Base-by-base conservation (phyloP, 2,329 filamentous ascomycete species). In the Volutella citrinella region DNA sequence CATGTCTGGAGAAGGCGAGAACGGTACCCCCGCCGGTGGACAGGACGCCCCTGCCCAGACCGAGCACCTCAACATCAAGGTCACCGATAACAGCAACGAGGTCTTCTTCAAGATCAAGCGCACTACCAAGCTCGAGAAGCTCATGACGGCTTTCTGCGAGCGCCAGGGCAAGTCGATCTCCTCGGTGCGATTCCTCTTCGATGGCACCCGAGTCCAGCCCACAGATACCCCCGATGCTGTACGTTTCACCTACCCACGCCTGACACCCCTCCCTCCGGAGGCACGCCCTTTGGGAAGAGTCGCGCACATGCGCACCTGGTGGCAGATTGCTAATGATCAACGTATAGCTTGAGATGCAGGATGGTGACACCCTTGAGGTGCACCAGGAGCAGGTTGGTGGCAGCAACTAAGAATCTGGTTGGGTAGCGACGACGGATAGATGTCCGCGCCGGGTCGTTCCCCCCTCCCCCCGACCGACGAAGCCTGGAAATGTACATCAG, bases 101-200 rank as follows among this genome's bases (percentile, higher is more conserved):
- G 91, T 98, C 54, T 98, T 97, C 66, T 98, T 98, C 75, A 98
- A 98, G 75, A 98, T 98, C 71, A 98, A 98, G 82, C 80, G 90
- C 22, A 89, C 84, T 15, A 98, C 93, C 2, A 87, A 89, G 62
- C 78, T 98, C 3, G 93, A 95, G 69, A 98, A 98, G 73, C 74
- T 98, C 35, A 98, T 98, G 93, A 84, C 88, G 43, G 93, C 93
- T 14, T 98, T 97, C 64, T 98, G 93, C 65, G 91, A 97, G 50
- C 80, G 93, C 16, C 90, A 96, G 62, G 93, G 93, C 53, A 97
- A 97, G 72, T 80, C 83, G 20, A 69, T 82, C 7, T 78, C 72
- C 20, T 91, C 87, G 6, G 91, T 97, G 28, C 84, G 93, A 19
- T 98, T 98, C 64, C 73, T 98, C 2, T 97, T 97, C 54, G 93